Evolutionary conservation across 768 basidiomycete genomes (phyloP).

Genomic region (Lentinula sp.): DNA sequence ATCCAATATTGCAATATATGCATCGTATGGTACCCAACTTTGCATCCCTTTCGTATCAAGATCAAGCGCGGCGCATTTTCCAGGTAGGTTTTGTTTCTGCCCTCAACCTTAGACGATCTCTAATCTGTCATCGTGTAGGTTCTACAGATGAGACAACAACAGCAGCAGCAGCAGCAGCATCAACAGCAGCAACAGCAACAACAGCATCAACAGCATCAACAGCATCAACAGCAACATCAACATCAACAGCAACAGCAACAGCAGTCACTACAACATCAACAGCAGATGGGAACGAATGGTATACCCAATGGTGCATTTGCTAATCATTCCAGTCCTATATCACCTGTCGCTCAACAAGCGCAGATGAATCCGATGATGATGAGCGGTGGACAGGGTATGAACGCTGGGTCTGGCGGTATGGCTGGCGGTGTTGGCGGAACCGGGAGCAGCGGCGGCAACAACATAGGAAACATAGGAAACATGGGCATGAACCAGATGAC

Average conservation of each 20-base stretch:
- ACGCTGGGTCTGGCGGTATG: conserved; percentile 22
- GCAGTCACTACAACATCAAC: conserved; percentile 13
- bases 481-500: conserved; percentile 21
- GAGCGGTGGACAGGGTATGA: conserved; percentile 13
- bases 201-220: conserved; percentile 8
- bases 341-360: conserved; percentile 2
- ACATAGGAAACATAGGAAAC: conserved; percentile 22
- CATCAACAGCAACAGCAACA: conserved; percentile 14
- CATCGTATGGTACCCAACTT: conserved; percentile 35
- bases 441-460: background rate
- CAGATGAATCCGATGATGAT: conserved; percentile 14
- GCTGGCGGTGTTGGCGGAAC: conserved; percentile 12
- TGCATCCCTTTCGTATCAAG: conserved; percentile 32
- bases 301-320: background rate
- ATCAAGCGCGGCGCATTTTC: conserved; percentile 58
- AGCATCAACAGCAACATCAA: conserved; percentile 6
- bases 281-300: conserved; percentile 10
- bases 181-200: conserved; percentile 16
- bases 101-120: background rate
- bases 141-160: conserved; percentile 14
- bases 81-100: conserved; percentile 35
- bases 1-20: conserved; percentile 58
- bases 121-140: background rate
- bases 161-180: conserved; percentile 15
- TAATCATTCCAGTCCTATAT: conserved; percentile 10